phyloP scores from a whole-genome alignment of 345 rosid genomes.

The Gossypium mustelinum region DNA sequence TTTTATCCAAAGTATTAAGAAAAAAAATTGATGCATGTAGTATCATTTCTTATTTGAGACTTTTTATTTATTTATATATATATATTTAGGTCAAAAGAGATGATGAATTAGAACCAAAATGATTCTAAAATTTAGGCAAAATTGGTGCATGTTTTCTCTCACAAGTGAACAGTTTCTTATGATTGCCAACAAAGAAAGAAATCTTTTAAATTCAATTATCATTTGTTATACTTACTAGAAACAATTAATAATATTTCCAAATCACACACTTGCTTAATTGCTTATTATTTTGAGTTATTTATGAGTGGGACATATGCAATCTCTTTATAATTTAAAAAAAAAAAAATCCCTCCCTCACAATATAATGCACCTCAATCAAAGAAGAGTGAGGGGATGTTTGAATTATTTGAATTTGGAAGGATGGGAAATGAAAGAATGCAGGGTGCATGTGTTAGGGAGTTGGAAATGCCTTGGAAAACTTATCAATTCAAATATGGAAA shows the following conservation, averaged over 20 bases:
- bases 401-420: not conserved
- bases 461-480: slow-evolving; percentile 10
- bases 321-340: not conserved
- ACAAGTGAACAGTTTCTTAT: not conserved
- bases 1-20: too few relatives aligned
- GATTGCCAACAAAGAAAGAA: too few relatives aligned
- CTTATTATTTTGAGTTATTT: not conserved
- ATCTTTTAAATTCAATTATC: not conserved
- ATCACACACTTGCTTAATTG: slow-evolving; percentile 3
- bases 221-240: not conserved
- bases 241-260: slow-evolving; percentile 1
- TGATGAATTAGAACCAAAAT: not conserved
- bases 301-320: not conserved
- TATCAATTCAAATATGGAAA: slow-evolving; percentile 18
- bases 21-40: not conserved
- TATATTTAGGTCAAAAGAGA: slow-evolving; percentile 2
- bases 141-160: not conserved
- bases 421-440: not conserved
- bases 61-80: not conserved
- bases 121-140: not conserved
- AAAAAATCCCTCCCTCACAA: not conserved
- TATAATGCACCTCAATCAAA: slow-evolving; percentile 2
- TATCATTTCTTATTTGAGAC: not conserved
- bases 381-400: not conserved
- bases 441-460: slow-evolving; percentile 33